These are phyloP conservation scores for Taphrina flavorubra DNA, from an alignment of 1,139 yeast species.

Conservation along the genomic window DNA sequence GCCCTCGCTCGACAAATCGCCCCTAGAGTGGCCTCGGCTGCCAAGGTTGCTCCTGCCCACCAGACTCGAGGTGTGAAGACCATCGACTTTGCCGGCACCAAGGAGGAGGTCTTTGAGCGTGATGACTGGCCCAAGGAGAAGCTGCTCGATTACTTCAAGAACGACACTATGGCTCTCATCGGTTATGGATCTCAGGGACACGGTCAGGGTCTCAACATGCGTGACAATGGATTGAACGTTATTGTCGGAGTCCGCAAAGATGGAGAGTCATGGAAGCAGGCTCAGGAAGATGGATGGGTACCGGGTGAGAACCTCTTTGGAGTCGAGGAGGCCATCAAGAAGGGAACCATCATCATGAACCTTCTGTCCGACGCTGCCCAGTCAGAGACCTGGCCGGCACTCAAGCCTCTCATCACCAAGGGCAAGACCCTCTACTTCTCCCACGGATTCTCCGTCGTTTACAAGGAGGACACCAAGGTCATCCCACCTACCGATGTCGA, in stretches of 20 bases:
- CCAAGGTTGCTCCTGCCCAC: conserved; percentile 48
- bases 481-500: conserved; percentile 94
- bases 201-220: conserved; percentile 98
- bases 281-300: conserved; percentile 99
- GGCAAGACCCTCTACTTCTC: conserved; percentile 97
- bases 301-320: conserved; percentile 98
- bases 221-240: conserved; percentile 98
- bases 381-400: conserved; percentile 91
- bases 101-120: conserved; percentile 93
- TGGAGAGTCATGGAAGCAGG: conserved; percentile 99
- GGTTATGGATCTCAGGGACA: conserved; percentile 99
- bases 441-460: conserved; percentile 99
- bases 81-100: conserved; percentile 95
- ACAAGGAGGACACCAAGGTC: conserved; percentile 95
- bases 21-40: conserved; percentile 47
- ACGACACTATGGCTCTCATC: conserved; percentile 94
- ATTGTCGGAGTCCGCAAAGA: conserved; percentile 97
- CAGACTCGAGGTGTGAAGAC: conserved; percentile 82
- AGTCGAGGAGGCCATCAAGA: conserved; percentile 86
- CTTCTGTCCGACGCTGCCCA: conserved; percentile 98
- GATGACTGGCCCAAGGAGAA: conserved; percentile 99
- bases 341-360: conserved; percentile 96
- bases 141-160: conserved; percentile 92
- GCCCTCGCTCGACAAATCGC: conserved; percentile 49
- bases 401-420: conserved; percentile 91